Evolutionary conservation across 495 filamentous ascomycete genomes (phyloP), one percentile per base, ranked within the genome.

Genomic region (Opeltia flavorubescens): DNA sequence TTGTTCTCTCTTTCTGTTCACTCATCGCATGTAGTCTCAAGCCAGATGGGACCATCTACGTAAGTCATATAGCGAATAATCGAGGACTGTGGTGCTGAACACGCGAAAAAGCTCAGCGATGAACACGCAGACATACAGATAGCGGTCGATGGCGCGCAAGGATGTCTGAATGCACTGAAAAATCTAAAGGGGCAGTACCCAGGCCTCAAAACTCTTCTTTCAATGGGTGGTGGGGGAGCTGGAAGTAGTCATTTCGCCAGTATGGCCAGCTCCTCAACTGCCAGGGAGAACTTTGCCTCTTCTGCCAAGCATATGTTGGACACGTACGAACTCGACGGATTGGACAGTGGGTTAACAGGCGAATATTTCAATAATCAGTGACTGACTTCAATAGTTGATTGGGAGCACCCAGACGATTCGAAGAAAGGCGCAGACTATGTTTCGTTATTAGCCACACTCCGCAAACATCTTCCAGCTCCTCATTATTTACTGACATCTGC

Each of bases 121-220:
- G 84, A 89, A 59, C 86, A 77, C 73, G 85, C 85, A 34, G 87
- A 94, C 65, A 70, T 76, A 9, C 73, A 85, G 62, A 85, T 84
- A 55, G 72, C 79, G 9, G 84, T 89, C 41, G 84, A 93, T 56
- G 84, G 84, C 31, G 71, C 76, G 3, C 69, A 80, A 43, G 88
- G 88, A 26, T 86, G 84, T 50, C 67, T 95, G 24, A 75, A 80
- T 17, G 82, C 88, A 7, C 78, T 94, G 56, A 77, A 70, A 59
- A 69, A 77, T 46, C 64, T 93, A 43, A 95, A 93, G 61, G 68
- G 73, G 51, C 75, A 76, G 54, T 77, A 91, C 56, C 72, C 72
- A n/a, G 75, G 83, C 54, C 68, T 95, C 47, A 82, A 83, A 50
- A 72, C 88, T 27, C 75, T 94, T 33, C 69, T 95, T 11, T 94